Percentiles rank a stretch among this genome's conserved stretches.
These are phyloP conservation scores for Bremia lactucae DNA, from an alignment of 352 stramenopile species.

Conservation along the genomic window DNA sequence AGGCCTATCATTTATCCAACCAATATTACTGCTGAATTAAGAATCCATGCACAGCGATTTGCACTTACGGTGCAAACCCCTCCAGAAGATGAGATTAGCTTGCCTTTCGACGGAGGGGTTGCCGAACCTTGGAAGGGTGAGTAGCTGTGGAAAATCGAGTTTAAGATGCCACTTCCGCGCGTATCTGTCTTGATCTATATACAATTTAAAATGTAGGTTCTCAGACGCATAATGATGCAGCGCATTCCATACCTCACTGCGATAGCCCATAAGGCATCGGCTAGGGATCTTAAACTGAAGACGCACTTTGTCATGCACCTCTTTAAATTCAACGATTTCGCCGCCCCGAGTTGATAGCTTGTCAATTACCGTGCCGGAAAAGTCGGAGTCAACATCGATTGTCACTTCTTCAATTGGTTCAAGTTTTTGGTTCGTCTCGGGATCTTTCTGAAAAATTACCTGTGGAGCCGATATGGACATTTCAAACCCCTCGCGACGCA, in stretches of 20 bases:
- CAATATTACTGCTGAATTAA: background rate
- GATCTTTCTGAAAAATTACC: conserved; percentile 87
- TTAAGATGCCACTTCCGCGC: conserved; percentile 92
- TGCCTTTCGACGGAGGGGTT: conserved; percentile 71
- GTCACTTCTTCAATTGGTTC: conserved; percentile 90
- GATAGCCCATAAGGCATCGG: conserved; percentile 94
- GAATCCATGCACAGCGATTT: background rate
- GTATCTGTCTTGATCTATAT: conserved; percentile 91
- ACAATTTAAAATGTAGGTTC: conserved; percentile 3
- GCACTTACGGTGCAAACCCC: conserved; percentile 45
- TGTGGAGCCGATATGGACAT: conserved; percentile 94
- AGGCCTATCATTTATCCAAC: conserved; percentile 35
- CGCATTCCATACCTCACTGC: conserved; percentile 51
- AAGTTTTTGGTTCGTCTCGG: conserved; percentile 79
- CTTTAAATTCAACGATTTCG: conserved; percentile 88
- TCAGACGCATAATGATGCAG: background rate
- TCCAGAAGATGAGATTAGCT: conserved; percentile 70
- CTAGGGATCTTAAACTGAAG: conserved; percentile 95
- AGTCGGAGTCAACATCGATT: conserved; percentile 94
- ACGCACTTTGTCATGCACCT: conserved; percentile 88
- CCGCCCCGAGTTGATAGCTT: conserved; percentile 90
- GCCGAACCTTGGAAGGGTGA: conserved; percentile 63
- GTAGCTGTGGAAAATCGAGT: conserved; percentile 96
- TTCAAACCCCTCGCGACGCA: conserved; percentile 97
- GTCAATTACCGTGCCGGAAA: conserved; percentile 95